phyloP scores from a whole-genome alignment of 2,329 filamentous ascomycete species.

The Phialemoniopsis sp. region DNA sequence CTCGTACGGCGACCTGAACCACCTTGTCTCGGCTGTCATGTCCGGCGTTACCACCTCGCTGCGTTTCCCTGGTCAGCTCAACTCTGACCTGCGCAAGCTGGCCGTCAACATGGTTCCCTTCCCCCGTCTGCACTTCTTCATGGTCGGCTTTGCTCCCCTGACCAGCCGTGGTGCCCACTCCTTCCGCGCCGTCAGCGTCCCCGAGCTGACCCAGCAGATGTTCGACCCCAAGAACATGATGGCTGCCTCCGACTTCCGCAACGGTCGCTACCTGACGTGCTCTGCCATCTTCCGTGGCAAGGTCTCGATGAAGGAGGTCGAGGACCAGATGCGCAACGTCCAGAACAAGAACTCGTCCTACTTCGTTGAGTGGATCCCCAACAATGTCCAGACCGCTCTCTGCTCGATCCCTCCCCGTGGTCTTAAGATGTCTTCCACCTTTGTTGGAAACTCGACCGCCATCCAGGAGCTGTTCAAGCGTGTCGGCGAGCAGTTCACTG shows the following conservation, averaged over 20 bases:
- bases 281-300: conserved; percentile 99
- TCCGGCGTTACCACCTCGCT: conserved; percentile 97
- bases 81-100: conserved; percentile 99
- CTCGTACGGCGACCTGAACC: conserved; percentile 98
- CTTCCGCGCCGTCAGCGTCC: conserved; percentile 96
- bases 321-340: conserved; percentile 99
- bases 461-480: conserved; percentile 99
- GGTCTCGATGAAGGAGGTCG: conserved; percentile 99
- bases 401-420: conserved; percentile 98
- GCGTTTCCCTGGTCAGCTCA: conserved; percentile 98
- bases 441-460: conserved; percentile 98
- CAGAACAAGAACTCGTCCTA: conserved; percentile 99
- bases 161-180: conserved; percentile 82
- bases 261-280: conserved; percentile 99
- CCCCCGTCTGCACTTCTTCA: conserved; percentile 99
- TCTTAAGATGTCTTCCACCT: conserved; percentile 98
- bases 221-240: conserved; percentile 99
- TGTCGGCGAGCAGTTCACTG: conserved; percentile 98
- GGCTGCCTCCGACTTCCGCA: conserved; percentile 99
- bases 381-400: conserved; percentile 99
- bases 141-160: conserved; percentile 98
- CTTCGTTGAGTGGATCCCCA: conserved; percentile 99
- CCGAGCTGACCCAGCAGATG: conserved; percentile 99
- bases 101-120: conserved; percentile 99
- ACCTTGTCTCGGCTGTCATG: conserved; percentile 99